Evolutionary conservation across 768 basidiomycete species (phyloP), one percentile per base, ranked within the genome.

Genomic region (Russula foetens): DNA sequence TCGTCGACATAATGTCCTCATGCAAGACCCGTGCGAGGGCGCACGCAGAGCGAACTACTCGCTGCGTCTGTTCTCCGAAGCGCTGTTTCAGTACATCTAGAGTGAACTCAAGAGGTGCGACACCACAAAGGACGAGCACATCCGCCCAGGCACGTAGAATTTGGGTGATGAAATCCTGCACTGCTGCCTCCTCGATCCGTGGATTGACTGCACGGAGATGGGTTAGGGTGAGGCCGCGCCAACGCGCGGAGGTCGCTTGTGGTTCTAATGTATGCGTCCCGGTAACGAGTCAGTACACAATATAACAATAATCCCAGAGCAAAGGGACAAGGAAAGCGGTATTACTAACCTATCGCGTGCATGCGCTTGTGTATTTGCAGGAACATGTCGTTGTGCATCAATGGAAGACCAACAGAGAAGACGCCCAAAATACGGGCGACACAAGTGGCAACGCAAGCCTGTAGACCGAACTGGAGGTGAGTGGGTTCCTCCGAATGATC

Each of bases 1-100:
- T 83, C 2, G 88, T 86, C 2, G 84, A 86, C 75, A 91, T 80
- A 67, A 89, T 88, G 61, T 89, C 88, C 66, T 91, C 87, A 51
- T 81, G 75, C 38, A 81, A 79, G 43, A 88, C 81, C 51, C 76
- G 79, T 12, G 86, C 85, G 31, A 91, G 74, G 60, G 78, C 78
- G 68, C 81, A 80, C 23, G 84, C 84, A 0, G 85, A 77, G 54
- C 79, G 80, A 11, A 86, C 82, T 45, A 91, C 84, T 19, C 85
- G 79, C 23, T 78, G 79, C 9, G 90, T 79, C 67, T 86, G 86
- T 33, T 82, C 73, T 26, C 77, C 77, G 62, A 84, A 86, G 26
- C 78, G 77, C 6, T 72, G 67, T 51, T 79, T 78, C 24, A 83
- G 74, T 1, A 67, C 67, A 31, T 77, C 76, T 28, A 57, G 26